Evolutionary conservation across 2,329 filamentous ascomycete genomes (phyloP).

Genomic region (Xylaria digitata): DNA sequence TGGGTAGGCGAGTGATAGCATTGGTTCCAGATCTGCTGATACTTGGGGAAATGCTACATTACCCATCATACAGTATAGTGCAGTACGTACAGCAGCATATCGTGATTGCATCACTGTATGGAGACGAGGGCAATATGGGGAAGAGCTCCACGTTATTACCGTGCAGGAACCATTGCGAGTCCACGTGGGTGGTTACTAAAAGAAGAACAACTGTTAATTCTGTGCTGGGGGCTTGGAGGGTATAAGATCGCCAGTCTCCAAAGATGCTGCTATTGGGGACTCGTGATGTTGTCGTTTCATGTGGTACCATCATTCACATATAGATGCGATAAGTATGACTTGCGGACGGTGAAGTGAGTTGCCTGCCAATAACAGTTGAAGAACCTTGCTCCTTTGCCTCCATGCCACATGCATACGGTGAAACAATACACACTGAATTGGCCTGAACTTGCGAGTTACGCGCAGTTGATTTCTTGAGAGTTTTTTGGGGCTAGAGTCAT

Average conservation of each 20-base stretch:
- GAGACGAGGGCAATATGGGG: conserved; percentile 21
- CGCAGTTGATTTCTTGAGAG: neutral
- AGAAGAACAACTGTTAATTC: neutral
- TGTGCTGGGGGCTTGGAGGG: neutral
- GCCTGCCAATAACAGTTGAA: conserved; percentile 1
- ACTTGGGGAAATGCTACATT: conserved; percentile 31
- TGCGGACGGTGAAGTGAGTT: neutral
- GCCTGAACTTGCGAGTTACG: conserved; percentile 19
- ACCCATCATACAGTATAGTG: neutral
- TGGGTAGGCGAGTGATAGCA: neutral
- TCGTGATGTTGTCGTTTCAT: conserved; percentile 34
- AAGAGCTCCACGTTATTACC: conserved; percentile 8
- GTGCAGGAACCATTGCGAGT: neutral
- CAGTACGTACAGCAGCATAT: conserved; percentile 11
- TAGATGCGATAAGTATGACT: neutral
- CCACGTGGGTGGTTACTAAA: neutral
- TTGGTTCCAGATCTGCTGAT: conserved; percentile 24
- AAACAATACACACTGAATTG: neutral
- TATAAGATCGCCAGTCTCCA: conserved; percentile 23
- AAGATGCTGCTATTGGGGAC: neutral
- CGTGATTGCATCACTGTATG: conserved; percentile 19
- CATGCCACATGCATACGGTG: neutral
- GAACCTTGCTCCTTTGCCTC: neutral
- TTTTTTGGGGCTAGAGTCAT: neutral
- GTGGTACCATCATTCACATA: conserved; percentile 28